phyloP scores from a whole-genome alignment of 2,329 filamentous ascomycete species.

The Xylaria sp. region DNA sequence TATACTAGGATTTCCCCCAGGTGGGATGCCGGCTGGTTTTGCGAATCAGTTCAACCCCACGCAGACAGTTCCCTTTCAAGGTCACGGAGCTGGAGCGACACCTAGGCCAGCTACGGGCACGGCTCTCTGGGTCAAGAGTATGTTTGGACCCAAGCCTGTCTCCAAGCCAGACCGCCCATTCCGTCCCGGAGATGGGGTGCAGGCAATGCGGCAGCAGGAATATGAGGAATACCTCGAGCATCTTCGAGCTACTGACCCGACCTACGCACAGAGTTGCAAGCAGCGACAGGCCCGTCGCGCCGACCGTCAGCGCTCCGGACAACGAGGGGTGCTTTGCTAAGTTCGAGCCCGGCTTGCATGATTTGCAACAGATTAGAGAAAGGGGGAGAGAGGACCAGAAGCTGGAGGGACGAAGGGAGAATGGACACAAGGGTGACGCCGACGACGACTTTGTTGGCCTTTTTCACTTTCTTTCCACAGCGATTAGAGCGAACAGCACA shows the following conservation, averaged over 20 bases:
- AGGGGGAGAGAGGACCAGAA: not conserved
- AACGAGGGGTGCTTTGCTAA: conserved; percentile 10
- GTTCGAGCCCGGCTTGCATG: not conserved
- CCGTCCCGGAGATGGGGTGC: conserved; percentile 40
- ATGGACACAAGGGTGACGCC: not conserved
- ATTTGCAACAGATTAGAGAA: not conserved
- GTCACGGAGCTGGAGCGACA: not conserved
- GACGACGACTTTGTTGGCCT: conserved; percentile 16
- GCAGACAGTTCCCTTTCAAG: conserved; percentile 10
- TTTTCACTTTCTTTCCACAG: conserved; percentile 37
- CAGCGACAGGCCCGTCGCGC: conserved; percentile 47
- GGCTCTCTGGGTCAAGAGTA: conserved; percentile 40
- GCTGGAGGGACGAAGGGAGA: conserved; percentile 10
- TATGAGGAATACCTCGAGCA: conserved; percentile 50
- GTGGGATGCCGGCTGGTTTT: conserved; percentile 10
- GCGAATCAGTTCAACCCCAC: conserved; percentile 8
- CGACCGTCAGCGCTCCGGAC: conserved; percentile 32
- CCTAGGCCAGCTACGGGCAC: conserved; percentile 15
- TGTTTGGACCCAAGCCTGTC: conserved; percentile 50
- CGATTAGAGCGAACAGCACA: conserved; percentile 36
- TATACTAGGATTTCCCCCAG: not conserved
- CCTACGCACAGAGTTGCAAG: conserved; percentile 46
- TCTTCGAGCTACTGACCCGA: conserved; percentile 42
- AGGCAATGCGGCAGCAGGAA: conserved; percentile 42
- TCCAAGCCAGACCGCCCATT: conserved; percentile 47